Conservation (phyloP, 2,329 filamentous ascomycete species). For the Hyphodiscus sp. region DNA sequence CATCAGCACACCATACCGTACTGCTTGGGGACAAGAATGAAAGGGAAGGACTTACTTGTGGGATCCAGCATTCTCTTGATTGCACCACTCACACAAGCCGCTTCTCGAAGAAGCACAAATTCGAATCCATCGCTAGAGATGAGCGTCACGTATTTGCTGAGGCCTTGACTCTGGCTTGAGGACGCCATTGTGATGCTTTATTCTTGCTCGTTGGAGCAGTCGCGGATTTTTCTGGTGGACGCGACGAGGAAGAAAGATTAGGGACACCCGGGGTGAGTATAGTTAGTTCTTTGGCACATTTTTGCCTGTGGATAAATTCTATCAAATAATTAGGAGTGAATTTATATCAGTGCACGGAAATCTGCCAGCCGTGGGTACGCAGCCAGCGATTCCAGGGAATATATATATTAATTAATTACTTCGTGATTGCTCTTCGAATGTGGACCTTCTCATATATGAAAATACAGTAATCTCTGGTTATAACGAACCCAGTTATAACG, state of each 20-base stretch:
- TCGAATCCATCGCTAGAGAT: constrained; percentile 71
- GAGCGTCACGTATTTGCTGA: constrained; percentile 68
- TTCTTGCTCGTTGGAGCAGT: background rate
- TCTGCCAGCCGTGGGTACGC: too few species aligned
- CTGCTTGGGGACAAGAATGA: constrained; percentile 2
- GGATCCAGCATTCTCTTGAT: constrained; percentile 72
- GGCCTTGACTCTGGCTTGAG: constrained; percentile 6
- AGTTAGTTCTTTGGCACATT: too few species aligned
- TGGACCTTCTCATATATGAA: too few species aligned
- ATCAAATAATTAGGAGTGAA: too few species aligned
- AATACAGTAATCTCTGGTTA: too few species aligned
- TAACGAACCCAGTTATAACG: too few species aligned
- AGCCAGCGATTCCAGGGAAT: too few species aligned
- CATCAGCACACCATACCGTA: constrained; percentile 1
- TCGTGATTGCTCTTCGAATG: too few species aligned
- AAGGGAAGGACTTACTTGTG: constrained; percentile 42
- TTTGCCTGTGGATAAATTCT: too few species aligned
- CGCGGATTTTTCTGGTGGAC: background rate
- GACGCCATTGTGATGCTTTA: constrained; percentile 7
- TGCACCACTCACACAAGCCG: constrained; percentile 61
- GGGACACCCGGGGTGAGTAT: background rate
- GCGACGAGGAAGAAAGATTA: background rate
- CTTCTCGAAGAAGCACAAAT: constrained; percentile 67
- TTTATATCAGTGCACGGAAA: too few species aligned
- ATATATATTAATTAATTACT: too few species aligned